These are phyloP conservation scores for Aspergillus pseudotamarii DNA, from an alignment of 2,329 filamentous ascomycete genomes.

Conservation along the genomic window DNA sequence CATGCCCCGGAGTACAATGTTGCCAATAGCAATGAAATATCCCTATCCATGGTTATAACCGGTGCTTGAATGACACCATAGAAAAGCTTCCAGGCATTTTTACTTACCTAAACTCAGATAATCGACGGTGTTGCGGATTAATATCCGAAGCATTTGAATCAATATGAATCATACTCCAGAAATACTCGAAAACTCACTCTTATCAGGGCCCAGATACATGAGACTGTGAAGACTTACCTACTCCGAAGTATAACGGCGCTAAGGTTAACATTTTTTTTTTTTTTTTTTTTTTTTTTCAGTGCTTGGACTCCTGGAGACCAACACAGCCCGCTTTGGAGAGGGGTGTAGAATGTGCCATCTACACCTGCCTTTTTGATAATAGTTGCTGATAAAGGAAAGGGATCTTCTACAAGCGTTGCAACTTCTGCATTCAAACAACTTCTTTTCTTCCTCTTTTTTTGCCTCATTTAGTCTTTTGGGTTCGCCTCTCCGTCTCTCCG, in stretches of 20 bases:
- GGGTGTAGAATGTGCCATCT: constrained; percentile 3
- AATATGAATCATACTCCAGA: not conserved
- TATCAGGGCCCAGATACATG: not conserved
- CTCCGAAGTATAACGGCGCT: too few species aligned
- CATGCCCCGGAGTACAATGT: not conserved
- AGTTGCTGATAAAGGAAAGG: not conserved
- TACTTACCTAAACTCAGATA: not conserved
- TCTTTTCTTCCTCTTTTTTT: not conserved
- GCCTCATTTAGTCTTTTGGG: not conserved
- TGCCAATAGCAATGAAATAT: not conserved
- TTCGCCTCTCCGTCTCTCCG: not conserved
- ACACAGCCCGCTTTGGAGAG: constrained; percentile 3
- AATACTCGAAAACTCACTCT: not conserved
- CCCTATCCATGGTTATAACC: not conserved
- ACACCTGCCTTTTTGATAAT: constrained; percentile 5
- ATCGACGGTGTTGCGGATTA: not conserved
- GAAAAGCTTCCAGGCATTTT: not conserved
- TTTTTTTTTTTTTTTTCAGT: not conserved
- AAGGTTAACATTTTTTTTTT: not conserved
- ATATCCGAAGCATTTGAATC: not conserved
- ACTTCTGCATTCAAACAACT: constrained; percentile 1
- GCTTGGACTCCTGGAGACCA: not conserved
- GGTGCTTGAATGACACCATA: not conserved
- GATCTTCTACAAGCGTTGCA: not conserved
- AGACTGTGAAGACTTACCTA: not conserved